These are phyloP conservation scores for Lanmaoa pseudosensibilis DNA, from an alignment of 768 basidiomycete species.

Conservation along the genomic window DNA sequence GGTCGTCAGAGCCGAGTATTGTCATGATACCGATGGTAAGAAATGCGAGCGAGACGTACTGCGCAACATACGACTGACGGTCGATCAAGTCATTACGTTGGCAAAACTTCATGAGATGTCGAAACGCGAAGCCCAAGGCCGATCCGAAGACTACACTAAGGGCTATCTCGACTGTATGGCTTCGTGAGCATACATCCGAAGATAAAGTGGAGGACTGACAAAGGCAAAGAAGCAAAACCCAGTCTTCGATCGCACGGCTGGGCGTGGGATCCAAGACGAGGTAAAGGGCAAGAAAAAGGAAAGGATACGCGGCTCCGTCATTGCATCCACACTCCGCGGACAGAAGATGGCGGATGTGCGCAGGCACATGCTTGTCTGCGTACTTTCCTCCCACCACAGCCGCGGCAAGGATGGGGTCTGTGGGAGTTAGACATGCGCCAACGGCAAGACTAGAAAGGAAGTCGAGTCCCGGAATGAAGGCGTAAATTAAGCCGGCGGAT, in stretches of 20 bases:
- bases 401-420: slow-evolving; percentile 43
- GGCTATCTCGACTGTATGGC: slow-evolving; percentile 65
- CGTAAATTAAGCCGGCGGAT: slow-evolving; percentile 88
- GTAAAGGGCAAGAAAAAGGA: slow-evolving; percentile 87
- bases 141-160: slow-evolving; percentile 76
- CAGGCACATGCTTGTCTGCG: slow-evolving; percentile 95
- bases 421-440: slow-evolving; percentile 91
- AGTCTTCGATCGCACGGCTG: slow-evolving; percentile 72
- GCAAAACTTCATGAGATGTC: slow-evolving; percentile 92
- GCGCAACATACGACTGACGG: slow-evolving; percentile 91
- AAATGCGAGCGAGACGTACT: slow-evolving; percentile 82
- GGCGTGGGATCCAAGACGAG: slow-evolving; percentile 68
- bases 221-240: slow-evolving; percentile 86
- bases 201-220: slow-evolving; percentile 50
- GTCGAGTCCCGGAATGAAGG: slow-evolving; percentile 82
- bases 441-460: slow-evolving; percentile 90
- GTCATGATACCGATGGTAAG: slow-evolving; percentile 83
- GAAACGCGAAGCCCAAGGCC: slow-evolving; percentile 72
- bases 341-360: slow-evolving; percentile 67
- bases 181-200: slow-evolving; percentile 4
- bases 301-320: slow-evolving; percentile 96
- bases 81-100: slow-evolving; percentile 85
- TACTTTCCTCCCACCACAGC: slow-evolving; percentile 90
- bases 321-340: slow-evolving; percentile 88
- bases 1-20: slow-evolving; percentile 88